A percentile compares a stretch with the other conserved stretches of the same genome.
phyloP scores from a whole-genome alignment of 768 basidiomycete species.

The Coprinellus micaceus region DNA sequence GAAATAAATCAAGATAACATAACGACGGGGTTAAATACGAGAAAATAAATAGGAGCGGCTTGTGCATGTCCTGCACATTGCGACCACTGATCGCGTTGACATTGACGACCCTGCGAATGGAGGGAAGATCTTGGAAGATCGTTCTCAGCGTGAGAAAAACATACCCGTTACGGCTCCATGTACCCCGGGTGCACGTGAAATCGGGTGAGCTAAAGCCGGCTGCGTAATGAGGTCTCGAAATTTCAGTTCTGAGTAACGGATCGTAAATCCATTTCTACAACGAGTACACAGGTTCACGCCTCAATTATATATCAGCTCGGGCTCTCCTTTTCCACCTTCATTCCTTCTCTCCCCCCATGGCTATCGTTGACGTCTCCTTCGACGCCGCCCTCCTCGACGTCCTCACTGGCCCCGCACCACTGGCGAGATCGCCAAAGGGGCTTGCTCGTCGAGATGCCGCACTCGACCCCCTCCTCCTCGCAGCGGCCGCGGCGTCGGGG shows the following conservation, averaged over 20 bases:
- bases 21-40: constrained; percentile 11
- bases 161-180: too few species aligned
- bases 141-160: too few species aligned
- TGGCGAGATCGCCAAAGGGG: constrained; percentile 28
- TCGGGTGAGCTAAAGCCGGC: neutral
- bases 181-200: neutral
- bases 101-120: too few species aligned
- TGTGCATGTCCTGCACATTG: neutral
- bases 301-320: neutral
- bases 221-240: neutral
- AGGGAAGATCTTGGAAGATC: too few species aligned
- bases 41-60: neutral
- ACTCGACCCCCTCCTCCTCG: constrained; percentile 76
- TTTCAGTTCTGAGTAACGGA: neutral
- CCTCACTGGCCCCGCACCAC: constrained; percentile 52
- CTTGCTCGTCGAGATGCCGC: constrained; percentile 64
- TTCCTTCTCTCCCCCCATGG: constrained; percentile 15
- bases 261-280: neutral
- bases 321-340: constrained; percentile 9
- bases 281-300: neutral
- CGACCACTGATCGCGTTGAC: neutral
- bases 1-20: constrained; percentile 10
- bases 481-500: constrained; percentile 69
- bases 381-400: constrained; percentile 67
- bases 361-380: constrained; percentile 25